These are phyloP conservation scores for Oryza glaberrima DNA, from an alignment of 176 grass and related monocot genomes.

Conservation along the genomic window DNA sequence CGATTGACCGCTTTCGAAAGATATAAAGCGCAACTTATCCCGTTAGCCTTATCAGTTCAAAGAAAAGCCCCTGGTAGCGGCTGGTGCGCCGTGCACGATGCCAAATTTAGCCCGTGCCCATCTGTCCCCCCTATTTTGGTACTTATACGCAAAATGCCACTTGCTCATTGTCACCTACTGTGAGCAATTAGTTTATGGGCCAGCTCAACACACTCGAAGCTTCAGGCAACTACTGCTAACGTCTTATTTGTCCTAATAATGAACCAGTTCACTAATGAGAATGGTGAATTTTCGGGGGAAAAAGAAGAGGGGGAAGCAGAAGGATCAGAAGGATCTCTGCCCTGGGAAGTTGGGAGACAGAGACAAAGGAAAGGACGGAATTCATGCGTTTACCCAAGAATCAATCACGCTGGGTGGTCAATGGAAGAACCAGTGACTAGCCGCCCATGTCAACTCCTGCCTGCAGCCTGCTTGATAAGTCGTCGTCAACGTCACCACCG, in stretches of 20 bases:
- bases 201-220: not conserved
- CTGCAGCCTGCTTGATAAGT: not conserved
- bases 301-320: too few species aligned
- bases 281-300: not conserved
- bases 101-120: not conserved
- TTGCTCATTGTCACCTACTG: not conserved
- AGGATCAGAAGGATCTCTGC: not conserved
- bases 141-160: not conserved
- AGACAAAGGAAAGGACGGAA: not conserved
- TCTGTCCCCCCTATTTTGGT: not conserved
- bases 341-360: not conserved
- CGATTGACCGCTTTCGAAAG: not conserved
- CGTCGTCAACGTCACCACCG: not conserved
- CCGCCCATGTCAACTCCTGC: not conserved
- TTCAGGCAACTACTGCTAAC: not conserved
- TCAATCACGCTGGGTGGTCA: not conserved
- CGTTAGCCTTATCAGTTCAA: not conserved
- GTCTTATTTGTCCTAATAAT: not conserved
- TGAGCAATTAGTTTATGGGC: not conserved
- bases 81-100: not conserved
- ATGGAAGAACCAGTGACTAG: not conserved
- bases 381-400: not conserved
- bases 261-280: not conserved
- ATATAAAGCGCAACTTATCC: not conserved
- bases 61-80: not conserved